A percentile compares a stretch with the other conserved stretches of the same genome.
These are phyloP conservation scores for Podospora didyma DNA, from an alignment of 495 filamentous ascomycete species.

Conservation along the genomic window DNA sequence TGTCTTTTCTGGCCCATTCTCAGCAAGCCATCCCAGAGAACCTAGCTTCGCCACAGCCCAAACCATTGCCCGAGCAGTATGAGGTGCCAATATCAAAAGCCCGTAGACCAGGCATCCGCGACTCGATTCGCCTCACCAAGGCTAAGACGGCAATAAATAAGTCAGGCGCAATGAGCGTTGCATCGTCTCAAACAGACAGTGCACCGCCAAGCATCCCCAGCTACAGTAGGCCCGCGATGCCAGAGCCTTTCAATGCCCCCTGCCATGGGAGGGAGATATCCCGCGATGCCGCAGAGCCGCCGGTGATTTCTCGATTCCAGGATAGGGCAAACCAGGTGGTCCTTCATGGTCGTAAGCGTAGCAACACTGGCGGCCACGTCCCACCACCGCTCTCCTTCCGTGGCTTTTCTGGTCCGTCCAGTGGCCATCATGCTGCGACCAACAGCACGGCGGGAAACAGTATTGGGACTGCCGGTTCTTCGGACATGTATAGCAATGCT, in stretches of 20 bases:
- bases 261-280: conserved; percentile 38
- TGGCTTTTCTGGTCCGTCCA: conserved; percentile 66
- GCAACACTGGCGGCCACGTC: conserved; percentile 70
- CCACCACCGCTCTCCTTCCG: conserved; percentile 64
- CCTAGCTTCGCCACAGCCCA: conserved; percentile 53
- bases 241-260: conserved; percentile 17
- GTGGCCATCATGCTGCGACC: conserved; percentile 41
- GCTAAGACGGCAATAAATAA: conserved; percentile 56
- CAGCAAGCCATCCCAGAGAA: conserved; percentile 68
- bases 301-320: conserved; percentile 73
- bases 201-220: conserved; percentile 24
- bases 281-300: conserved; percentile 64
- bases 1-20: conserved; percentile 91
- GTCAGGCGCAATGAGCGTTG: conserved; percentile 18
- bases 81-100: conserved; percentile 41
- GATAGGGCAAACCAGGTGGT: conserved; percentile 39
- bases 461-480: conserved; percentile 52
- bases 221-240: conserved; percentile 24
- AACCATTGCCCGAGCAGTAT: conserved; percentile 43
- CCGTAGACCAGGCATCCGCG: conserved; percentile 66
- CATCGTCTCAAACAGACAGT: conserved; percentile 21
- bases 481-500: conserved; percentile 50
- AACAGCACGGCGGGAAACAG: conserved; percentile 51
- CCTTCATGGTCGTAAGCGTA: conserved; percentile 74
- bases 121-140: conserved; percentile 88